These are phyloP conservation scores for Rhizopus delemar DNA, from an alignment of 371 early-diverging fungal species.

Conservation along the genomic window DNA sequence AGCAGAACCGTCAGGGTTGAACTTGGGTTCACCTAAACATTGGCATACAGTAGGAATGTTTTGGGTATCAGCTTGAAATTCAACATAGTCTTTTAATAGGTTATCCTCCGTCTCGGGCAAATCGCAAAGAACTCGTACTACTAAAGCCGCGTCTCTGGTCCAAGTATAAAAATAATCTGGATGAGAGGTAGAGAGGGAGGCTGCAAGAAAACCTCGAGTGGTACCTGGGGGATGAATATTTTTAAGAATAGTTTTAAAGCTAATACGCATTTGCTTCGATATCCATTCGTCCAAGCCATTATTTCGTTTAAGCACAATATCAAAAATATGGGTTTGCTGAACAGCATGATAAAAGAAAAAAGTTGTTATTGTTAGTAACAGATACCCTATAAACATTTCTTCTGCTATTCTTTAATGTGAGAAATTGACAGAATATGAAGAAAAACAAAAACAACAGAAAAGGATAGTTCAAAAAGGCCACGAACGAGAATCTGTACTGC, in stretches of 20 bases:
- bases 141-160: slow-evolving; percentile 74
- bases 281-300: slow-evolving; percentile 18
- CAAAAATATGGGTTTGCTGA: too few relatives aligned
- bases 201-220: slow-evolving; percentile 37
- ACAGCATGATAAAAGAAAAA: too few relatives aligned
- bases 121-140: slow-evolving; percentile 48
- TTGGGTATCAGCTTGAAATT: slow-evolving; percentile 36
- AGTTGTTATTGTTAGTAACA: too few relatives aligned
- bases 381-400: too few relatives aligned
- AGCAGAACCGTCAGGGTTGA: slow-evolving; percentile 60
- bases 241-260: slow-evolving; percentile 24
- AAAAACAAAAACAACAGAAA: too few relatives aligned
- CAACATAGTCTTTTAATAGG: slow-evolving; percentile 37
- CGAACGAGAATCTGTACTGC: too few relatives aligned
- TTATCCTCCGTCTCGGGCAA: slow-evolving; percentile 17
- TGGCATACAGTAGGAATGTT: slow-evolving; percentile 31
- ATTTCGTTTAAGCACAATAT: too few relatives aligned
- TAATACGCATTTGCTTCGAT: slow-evolving; percentile 23
- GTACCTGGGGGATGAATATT: slow-evolving; percentile 46
- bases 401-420: too few relatives aligned
- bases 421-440: too few relatives aligned
- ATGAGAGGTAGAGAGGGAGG: slow-evolving; percentile 37
- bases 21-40: slow-evolving; percentile 82
- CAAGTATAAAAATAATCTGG: slow-evolving; percentile 82
- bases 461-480: too few relatives aligned